A percentile compares a stretch with the other conserved stretches of the same genome.
These are phyloP conservation scores for Mycena epipterygia DNA, from an alignment of 768 basidiomycete genomes.

Conservation along the genomic window DNA sequence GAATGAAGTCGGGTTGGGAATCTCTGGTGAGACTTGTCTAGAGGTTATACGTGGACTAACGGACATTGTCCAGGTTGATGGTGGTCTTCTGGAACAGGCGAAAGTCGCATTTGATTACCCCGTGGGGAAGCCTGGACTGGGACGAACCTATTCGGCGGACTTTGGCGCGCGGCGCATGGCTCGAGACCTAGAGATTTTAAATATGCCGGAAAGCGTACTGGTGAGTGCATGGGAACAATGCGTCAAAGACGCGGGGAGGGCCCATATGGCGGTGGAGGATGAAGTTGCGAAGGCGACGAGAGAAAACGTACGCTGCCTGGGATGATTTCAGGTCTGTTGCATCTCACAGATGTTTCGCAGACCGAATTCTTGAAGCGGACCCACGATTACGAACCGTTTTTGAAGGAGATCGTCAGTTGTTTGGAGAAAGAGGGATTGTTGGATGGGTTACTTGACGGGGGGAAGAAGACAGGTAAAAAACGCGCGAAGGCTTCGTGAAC, in stretches of 20 bases:
- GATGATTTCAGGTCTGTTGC: neutral
- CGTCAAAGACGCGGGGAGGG: neutral
- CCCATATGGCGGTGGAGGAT: neutral
- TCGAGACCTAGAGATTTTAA: neutral
- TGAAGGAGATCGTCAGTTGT: conserved; percentile 55
- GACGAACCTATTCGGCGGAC: neutral
- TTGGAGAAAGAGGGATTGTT: conserved; percentile 64
- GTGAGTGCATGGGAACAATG: neutral
- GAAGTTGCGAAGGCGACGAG: neutral
- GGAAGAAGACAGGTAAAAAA: neutral
- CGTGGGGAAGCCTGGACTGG: conserved; percentile 55
- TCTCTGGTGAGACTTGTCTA: neutral
- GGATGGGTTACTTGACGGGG: conserved; percentile 37
- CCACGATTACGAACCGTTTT: conserved; percentile 74
- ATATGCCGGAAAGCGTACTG: neutral
- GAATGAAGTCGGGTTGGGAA: neutral
- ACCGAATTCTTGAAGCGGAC: conserved; percentile 69
- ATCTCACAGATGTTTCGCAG: conserved; percentile 43
- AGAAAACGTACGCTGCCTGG: neutral
- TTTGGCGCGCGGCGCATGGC: neutral
- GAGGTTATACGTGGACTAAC: no score
- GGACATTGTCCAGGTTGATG: neutral
- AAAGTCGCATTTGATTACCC: conserved; percentile 42
- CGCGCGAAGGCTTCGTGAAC: neutral
- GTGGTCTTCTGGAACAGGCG: conserved; percentile 17